Evolutionary conservation across 768 basidiomycete species (phyloP), one percentile per base, ranked within the genome.

Genomic region (Amanita exitialis): DNA sequence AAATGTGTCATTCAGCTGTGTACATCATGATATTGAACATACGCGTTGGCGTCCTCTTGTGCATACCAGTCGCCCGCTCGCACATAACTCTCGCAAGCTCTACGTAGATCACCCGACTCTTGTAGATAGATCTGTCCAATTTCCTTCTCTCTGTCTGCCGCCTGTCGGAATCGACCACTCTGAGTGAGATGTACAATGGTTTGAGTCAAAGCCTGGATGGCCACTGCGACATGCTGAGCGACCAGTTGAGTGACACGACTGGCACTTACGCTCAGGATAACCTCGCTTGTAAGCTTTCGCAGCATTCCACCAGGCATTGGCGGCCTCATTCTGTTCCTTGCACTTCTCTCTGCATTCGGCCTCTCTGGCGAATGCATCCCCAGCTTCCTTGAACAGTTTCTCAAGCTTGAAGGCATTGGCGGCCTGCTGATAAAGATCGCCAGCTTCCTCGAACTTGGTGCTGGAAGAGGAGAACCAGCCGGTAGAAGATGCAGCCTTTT

Each of bases 231-330:
- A 46, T 53, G 59, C 59, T 49, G 48, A 54, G 37, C 48, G 54
- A 30, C 12, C 23, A 41, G n/a, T 37, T 16, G 43, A 21, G 41
- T 18, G 18, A 18, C 15, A 39, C 32, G 47, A 47, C 20, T 48
- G 30, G 35, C n/a, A 67, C 83, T 63, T 64, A 96, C 95, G 72
- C 58, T 91, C 86, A 28, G 76, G 93, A 64, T 77, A 81, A 21
- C 83, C 86, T 67, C 87, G 78, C 74, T 97, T 99, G 75, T 89
- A 99, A 9, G 87, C 83, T 70, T 98, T 98, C 30, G 90, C 84
- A 10, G 96, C 94, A 63, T 95, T 96, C 90, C 95, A 97, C 86
- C 87, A 98, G 7, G 94, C 94, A 63, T 94, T 95, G 18, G 93
- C 88, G n/a, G 95, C 94, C 58, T 98, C 96, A 57, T 92, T 92